Evolutionary conservation across 257 asterid species (phyloP).

Genomic region (Fraxinus pennsylvanica): DNA sequence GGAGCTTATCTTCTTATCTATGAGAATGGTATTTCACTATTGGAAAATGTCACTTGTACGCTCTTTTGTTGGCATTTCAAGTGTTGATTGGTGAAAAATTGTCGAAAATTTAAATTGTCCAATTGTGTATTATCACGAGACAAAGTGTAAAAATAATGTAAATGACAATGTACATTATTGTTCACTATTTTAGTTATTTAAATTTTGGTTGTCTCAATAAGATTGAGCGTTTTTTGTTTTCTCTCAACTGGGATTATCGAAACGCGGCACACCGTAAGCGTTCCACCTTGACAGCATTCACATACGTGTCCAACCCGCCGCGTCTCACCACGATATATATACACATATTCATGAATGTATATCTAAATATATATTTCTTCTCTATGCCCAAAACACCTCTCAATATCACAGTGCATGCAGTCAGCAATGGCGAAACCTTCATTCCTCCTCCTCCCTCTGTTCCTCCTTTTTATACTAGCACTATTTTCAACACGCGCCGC

Average conservation of each 20-base stretch:
- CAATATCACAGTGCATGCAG: not conserved
- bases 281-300: not conserved
- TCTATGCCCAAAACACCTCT: not conserved
- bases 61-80: too few relatives aligned
- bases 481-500: not conserved
- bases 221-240: not conserved
- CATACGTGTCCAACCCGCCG: not conserved
- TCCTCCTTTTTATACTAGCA: slow-evolving; percentile 22
- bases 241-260: not conserved
- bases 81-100: too few relatives aligned
- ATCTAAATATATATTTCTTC: not conserved
- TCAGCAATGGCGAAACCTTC: not conserved
- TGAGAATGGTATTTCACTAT: too few relatives aligned
- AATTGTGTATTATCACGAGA: too few relatives aligned
- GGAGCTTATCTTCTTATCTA: too few relatives aligned
- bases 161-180: too few relatives aligned
- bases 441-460: not conserved
- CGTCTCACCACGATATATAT: not conserved
- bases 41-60: too few relatives aligned
- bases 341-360: not conserved
- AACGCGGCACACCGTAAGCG: not conserved
- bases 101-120: too few relatives aligned
- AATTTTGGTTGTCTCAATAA: too few relatives aligned
- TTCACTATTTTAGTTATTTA: too few relatives aligned
- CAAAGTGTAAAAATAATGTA: too few relatives aligned